phyloP scores from a whole-genome alignment of 2,329 filamentous ascomycete genomes.

The Coniella lustricola region DNA sequence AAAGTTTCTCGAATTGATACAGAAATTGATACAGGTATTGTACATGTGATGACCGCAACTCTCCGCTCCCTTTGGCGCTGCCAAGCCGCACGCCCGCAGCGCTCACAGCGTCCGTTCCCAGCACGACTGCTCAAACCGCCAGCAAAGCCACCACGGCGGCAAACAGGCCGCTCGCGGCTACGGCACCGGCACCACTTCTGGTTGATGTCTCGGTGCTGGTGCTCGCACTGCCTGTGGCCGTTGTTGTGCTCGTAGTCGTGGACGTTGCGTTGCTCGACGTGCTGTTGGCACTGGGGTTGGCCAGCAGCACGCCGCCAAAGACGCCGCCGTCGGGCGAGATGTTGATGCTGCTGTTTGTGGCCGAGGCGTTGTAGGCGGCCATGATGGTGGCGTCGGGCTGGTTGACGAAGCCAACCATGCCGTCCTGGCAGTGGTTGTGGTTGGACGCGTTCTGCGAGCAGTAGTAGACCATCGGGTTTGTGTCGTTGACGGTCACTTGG shows the following conservation, averaged over 20 bases:
- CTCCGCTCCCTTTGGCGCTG: too few relatives aligned
- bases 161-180: background rate
- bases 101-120: too few relatives aligned
- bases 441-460: constrained; percentile 31
- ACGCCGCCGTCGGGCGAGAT: background rate
- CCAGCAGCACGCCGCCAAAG: background rate
- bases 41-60: too few relatives aligned
- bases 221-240: background rate
- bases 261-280: background rate
- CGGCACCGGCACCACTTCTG: background rate
- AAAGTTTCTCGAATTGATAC: too few relatives aligned
- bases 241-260: background rate
- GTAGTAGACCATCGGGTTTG: constrained; percentile 38
- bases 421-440: constrained; percentile 31
- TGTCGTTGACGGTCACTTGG: constrained; percentile 34
- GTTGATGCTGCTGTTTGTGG: constrained; percentile 1
- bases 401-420: constrained; percentile 41
- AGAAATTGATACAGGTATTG: too few relatives aligned
- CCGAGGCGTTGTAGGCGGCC: constrained; percentile 20
- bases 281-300: background rate
- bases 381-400: constrained; percentile 19
- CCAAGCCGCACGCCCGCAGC: too few relatives aligned
- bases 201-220: background rate
- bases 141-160: background rate
- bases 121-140: background rate